Evolutionary conservation across 345 rosid genomes (phyloP), one percentile per base, ranked within the genome.

Genomic region (Dimocarpus longan): DNA sequence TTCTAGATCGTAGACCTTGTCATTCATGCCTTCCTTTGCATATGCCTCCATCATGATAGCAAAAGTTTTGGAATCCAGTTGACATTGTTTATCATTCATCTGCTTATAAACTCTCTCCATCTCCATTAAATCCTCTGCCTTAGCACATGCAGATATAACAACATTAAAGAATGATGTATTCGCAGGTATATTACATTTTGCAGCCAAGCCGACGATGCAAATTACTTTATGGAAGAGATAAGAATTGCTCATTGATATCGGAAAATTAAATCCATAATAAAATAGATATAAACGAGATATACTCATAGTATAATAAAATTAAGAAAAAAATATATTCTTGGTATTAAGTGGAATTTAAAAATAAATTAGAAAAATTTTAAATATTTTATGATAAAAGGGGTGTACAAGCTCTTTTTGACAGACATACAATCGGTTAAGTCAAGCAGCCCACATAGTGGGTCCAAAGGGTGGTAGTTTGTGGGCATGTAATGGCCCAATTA

Each of bases 81-180:
- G 87, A 32, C 92, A 89, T 43, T 89, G 89, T 72, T 86, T 87
- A 54, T 89, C 98, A 80, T 89, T 93, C 99, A 95, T 93, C 71
- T 86, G 83, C 76, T 80, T 84, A 78, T 83, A 95, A 48, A 91
- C 97, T 80, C 97, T 89, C 81, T 92, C 99, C 98, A 95, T 93
- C 91, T 95, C 98, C 86, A 91, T 81, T 79, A 93, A 80, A 85
- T 93, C 99, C 50, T 89, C 92, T 0, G 96, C 93, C 84, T 82
- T 93, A 0, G 89, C 93, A 67, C 95, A 93, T 1, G 96, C 97
- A 6, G 87, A 86, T 79, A 95, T 87, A 18, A 95, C 90, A 0
- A 95, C 90, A 69, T 92, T 95, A 73, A 81, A 89, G 57, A 93
- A 91, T 2, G 91, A 44, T 10, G 93, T 88, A 9, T 91, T 89